Percentiles rank a stretch among this genome's conserved stretches.
Evolutionary conservation across 306 rosid genomes (phyloP).

Genomic region (Castanea sativa): DNA sequence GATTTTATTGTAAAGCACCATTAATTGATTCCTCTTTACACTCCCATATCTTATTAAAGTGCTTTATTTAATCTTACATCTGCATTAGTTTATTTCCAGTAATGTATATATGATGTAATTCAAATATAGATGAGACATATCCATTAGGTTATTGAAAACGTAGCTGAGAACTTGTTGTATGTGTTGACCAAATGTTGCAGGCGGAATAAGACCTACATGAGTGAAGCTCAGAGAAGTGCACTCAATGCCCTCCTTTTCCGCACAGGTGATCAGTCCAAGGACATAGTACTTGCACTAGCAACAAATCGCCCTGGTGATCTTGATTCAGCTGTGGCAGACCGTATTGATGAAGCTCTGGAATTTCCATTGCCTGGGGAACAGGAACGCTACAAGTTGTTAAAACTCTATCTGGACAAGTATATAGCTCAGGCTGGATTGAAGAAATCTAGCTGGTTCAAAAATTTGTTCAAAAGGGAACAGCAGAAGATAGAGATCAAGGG

Average conservation of each 20-base stretch:
- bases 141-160: neutral
- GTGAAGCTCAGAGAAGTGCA: slow-evolving; percentile 99
- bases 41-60: neutral
- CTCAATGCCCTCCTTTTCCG: slow-evolving; percentile 96
- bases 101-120: neutral
- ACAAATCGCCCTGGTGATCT: slow-evolving; percentile 97
- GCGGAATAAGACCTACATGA: slow-evolving; percentile 96
- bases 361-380: slow-evolving; percentile 93
- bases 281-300: slow-evolving; percentile 96
- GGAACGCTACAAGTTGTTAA: slow-evolving; percentile 81
- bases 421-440: slow-evolving; percentile 71
- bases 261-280: slow-evolving; percentile 97
- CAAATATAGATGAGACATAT: neutral
- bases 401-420: slow-evolving; percentile 86
- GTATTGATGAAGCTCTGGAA: slow-evolving; percentile 93
- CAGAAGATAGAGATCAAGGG: slow-evolving; percentile 82
- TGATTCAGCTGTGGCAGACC: slow-evolving; percentile 94
- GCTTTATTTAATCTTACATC: neutral
- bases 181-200: slow-evolving; percentile 47
- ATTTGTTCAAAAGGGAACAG: slow-evolving; percentile 55
- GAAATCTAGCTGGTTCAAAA: slow-evolving; percentile 58
- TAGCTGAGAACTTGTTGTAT: slow-evolving; percentile 17
- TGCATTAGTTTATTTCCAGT: neutral
- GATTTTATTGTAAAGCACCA: no score
- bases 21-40: neutral